Evolutionary conservation across 2,329 filamentous ascomycete species (phyloP).

Genomic region (Trichophyton equinum): DNA sequence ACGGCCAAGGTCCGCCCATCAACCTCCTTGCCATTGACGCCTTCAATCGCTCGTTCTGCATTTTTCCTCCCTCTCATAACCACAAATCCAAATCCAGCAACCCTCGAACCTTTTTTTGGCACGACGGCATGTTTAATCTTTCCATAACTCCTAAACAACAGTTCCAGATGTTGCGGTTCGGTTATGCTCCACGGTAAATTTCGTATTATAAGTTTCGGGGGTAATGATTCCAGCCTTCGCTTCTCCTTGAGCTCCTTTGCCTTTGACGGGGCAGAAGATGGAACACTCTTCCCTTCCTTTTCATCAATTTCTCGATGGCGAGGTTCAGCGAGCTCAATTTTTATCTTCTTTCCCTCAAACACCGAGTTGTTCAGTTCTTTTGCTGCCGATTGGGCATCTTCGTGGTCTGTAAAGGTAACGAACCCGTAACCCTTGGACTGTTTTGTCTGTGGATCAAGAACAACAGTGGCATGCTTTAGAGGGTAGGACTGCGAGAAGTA

Average conservation of each 20-base stretch:
- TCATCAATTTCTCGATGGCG: constrained; percentile 56
- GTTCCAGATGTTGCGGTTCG: constrained; percentile 62
- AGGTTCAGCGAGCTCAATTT: constrained; percentile 76
- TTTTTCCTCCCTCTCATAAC: constrained; percentile 79
- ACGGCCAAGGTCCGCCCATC: constrained; percentile 83
- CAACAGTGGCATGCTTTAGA: constrained; percentile 90
- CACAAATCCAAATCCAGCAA: constrained; percentile 87
- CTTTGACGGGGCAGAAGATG: constrained; percentile 26
- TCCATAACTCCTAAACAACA: constrained; percentile 74
- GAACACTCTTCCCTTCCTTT: constrained; percentile 32
- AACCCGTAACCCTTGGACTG: constrained; percentile 87
- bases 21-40: constrained; percentile 77
- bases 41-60: constrained; percentile 74
- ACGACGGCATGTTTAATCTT: constrained; percentile 82
- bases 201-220: constrained; percentile 72
- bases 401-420: constrained; percentile 87
- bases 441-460: constrained; percentile 74
- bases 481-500: constrained; percentile 92
- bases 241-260: constrained; percentile 40
- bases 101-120: constrained; percentile 58
- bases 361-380: constrained; percentile 66
- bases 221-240: constrained; percentile 46
- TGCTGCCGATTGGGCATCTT: constrained; percentile 73
- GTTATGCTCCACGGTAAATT: constrained; percentile 97
- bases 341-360: constrained; percentile 69